Conservation (phyloP, 129 eudicot species). For the Helianthus tuberosus region DNA sequence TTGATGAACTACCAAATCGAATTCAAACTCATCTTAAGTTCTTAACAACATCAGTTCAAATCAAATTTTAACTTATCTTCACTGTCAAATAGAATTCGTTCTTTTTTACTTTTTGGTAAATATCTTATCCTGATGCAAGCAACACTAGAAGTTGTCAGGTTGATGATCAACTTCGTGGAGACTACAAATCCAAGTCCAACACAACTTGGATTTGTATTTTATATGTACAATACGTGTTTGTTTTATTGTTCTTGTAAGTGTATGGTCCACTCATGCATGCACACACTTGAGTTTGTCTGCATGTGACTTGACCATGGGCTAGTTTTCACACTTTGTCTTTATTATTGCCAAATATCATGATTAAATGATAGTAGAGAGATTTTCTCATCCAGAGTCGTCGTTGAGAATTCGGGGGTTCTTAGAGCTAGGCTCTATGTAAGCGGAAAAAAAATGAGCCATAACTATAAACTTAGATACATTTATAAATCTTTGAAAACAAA, state of each 20-base stretch:
- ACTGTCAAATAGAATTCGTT: neutral
- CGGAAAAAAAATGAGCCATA: too few relatives aligned
- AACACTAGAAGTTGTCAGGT: neutral
- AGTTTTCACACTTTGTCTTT: neutral
- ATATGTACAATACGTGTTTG: neutral
- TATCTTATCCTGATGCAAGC: neutral
- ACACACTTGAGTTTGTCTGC: neutral
- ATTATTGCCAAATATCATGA: neutral
- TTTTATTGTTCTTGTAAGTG: neutral
- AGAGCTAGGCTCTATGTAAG: too few relatives aligned
- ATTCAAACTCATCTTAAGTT: too few relatives aligned
- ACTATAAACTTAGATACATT: too few relatives aligned
- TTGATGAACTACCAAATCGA: neutral
- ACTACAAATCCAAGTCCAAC: conserved; percentile 6
- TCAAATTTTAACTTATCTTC: neutral
- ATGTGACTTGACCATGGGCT: conserved; percentile 5
- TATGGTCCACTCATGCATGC: neutral
- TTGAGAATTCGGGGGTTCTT: too few relatives aligned
- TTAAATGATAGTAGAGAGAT: neutral
- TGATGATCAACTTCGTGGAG: neutral
- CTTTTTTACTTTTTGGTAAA: neutral
- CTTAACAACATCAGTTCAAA: neutral
- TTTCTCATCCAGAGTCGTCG: too few relatives aligned
- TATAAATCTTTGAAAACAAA: too few relatives aligned
- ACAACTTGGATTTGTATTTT: neutral